Evolutionary conservation across 1,284 basidiomycete genomes (phyloP), one percentile per base, ranked within the genome.

Genomic region (Pseudozyma tsukubaensis): DNA sequence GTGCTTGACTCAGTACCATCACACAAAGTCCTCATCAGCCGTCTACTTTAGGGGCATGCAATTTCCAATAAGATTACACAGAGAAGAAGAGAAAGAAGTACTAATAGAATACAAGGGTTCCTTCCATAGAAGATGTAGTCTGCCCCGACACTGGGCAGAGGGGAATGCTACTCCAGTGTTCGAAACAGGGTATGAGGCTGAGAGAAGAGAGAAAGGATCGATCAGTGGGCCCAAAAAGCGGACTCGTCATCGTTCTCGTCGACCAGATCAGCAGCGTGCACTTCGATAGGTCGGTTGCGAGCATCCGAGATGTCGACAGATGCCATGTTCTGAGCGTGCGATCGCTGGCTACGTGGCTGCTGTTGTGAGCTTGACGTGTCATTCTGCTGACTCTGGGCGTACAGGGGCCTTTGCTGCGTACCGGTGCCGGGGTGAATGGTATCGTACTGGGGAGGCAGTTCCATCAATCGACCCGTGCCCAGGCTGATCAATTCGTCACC

Each of bases 391-490:
- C 13, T 29, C 19, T 39, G 42, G 13, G 34, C 61, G 18, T 54
- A 56, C 36, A 47, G 16, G 10, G 61, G 50, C 29, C 58, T 44
- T 51, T 62, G 61, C 35, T 52, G 58, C 11, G 40, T 19, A 19
- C 42, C 51, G 11, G 50, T 53, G 29, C 43, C 40, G 4, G 64
- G 71, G 45, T 68, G 71, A 19, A 80, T 68, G 13, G 71, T 63
- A 19, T 78, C 74, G 49, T 80, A 80, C 59, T 78, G 69, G 24
- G 78, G 78, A 4, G 78, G 78, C 16, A 80, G 54, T 52, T 80
- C 78, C 51, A 78, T 68, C 36, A 76, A 13, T 16, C 61, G 64
- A 14, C 58, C 62, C 0, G 43, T 49, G 13, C 52, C 53, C 1
- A 65, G 50, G 19, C 59, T 52, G 36, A 67, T 63, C 14, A 56